These are phyloP conservation scores for Tulasnella sp. DNA, from an alignment of 768 basidiomycete species.

Conservation along the genomic window DNA sequence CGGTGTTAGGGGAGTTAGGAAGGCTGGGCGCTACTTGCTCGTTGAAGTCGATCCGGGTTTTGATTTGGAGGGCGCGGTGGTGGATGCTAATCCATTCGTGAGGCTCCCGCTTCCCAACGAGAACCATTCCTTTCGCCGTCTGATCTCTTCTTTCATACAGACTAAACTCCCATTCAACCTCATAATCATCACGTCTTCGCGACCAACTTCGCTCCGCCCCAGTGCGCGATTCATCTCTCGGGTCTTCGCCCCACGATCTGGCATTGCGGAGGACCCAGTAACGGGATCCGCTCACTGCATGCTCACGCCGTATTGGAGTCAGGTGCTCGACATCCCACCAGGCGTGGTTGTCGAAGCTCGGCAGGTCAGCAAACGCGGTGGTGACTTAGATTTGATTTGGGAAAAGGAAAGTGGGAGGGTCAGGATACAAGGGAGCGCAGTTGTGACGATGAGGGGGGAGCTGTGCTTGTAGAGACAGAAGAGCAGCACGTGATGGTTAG, in stretches of 20 bases:
- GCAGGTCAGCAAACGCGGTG: constrained; percentile 24
- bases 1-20: constrained; percentile 35
- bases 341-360: constrained; percentile 2
- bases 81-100: constrained; percentile 39
- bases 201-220: constrained; percentile 10
- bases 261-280: constrained; percentile 44
- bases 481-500: no score
- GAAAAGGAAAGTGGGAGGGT: constrained; percentile 14
- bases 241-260: constrained; percentile 43
- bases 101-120: not conserved
- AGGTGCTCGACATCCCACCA: not conserved
- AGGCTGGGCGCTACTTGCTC: constrained; percentile 37
- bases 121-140: not conserved
- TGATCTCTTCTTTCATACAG: not conserved
- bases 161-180: not conserved
- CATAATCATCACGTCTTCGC: constrained; percentile 38
- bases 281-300: constrained; percentile 43
- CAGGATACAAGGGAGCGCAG: constrained; percentile 11
- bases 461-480: constrained; percentile 11
- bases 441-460: constrained; percentile 17
- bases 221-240: constrained; percentile 42
- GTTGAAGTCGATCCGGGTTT: constrained; percentile 39
- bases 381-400: constrained; percentile 28
- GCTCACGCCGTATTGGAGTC: constrained; percentile 42
- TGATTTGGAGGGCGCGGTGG: constrained; percentile 37